A percentile compares a stretch with the other conserved stretches of the same genome.
phyloP scores from a whole-genome alignment of 164 flowering plant species.

The Nymphaea colorata region DNA sequence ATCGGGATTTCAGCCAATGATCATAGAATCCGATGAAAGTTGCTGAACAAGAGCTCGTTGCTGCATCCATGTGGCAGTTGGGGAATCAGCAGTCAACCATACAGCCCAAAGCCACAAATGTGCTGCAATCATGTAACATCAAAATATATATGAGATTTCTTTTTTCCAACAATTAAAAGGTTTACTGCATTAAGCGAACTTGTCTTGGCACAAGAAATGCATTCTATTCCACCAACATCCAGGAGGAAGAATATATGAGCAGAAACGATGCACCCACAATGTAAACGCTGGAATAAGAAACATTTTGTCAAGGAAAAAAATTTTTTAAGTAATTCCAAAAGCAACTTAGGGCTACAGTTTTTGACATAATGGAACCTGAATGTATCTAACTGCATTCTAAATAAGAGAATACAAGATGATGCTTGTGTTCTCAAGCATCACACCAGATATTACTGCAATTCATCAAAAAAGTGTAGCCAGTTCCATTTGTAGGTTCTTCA shows the following conservation, averaged over 20 bases:
- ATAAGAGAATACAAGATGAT: too few species aligned
- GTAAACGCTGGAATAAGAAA: slow-evolving; percentile 51
- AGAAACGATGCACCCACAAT: slow-evolving; percentile 96
- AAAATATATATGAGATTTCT: background rate
- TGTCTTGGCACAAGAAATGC: slow-evolving; percentile 65
- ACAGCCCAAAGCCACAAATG: background rate
- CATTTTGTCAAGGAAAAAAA: background rate
- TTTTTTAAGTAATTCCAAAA: too few species aligned
- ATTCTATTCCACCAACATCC: slow-evolving; percentile 89
- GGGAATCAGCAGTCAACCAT: background rate
- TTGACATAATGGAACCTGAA: too few species aligned
- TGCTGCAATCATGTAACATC: background rate
- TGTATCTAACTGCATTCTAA: too few species aligned
- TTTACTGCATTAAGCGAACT: slow-evolving; percentile 38
- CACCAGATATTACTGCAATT: too few species aligned
- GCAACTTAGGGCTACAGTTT: too few species aligned
- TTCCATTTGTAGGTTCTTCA: too few species aligned
- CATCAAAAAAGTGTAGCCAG: too few species aligned
- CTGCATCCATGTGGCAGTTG: background rate
- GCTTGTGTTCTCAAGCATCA: too few species aligned
- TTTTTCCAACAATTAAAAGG: background rate
- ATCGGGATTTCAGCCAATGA: too few species aligned
- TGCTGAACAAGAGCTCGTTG: background rate
- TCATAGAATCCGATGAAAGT: background rate
- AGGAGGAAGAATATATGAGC: slow-evolving; percentile 38